Percentiles rank a stretch among this genome's conserved stretches.
These are phyloP conservation scores for Hibiscus syriacus DNA, from an alignment of 345 rosid genomes.

Conservation along the genomic window DNA sequence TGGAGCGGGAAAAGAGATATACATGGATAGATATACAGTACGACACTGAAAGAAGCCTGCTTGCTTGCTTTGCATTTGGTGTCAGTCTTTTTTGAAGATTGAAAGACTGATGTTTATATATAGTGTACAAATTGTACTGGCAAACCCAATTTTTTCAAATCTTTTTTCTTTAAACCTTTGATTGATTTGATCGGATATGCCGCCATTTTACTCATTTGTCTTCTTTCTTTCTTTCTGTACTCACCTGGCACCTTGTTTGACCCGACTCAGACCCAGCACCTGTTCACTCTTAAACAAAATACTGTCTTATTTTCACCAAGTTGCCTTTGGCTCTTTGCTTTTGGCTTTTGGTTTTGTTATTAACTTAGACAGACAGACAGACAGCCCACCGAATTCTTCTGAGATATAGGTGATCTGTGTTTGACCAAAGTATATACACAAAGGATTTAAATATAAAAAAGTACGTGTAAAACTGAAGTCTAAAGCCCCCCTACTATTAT, in stretches of 20 bases:
- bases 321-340: conserved; percentile 29
- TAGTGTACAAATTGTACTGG: neutral
- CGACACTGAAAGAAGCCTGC: too few relatives aligned
- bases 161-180: conserved; percentile 22
- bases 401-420: conserved; percentile 17
- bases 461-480: too few relatives aligned
- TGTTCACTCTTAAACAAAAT: conserved; percentile 1
- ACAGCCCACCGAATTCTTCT: neutral
- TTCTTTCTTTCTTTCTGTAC: too few relatives aligned
- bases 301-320: conserved; percentile 13
- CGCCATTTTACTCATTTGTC: conserved; percentile 91
- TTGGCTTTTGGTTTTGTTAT: too few relatives aligned
- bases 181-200: too few relatives aligned
- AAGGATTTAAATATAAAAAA: neutral
- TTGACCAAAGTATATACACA: conserved; percentile 26
- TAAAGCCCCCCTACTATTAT: conserved; percentile 3
- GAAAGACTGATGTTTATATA: conserved; percentile 14
- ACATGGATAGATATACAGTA: too few relatives aligned
- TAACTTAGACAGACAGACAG: neutral
- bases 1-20: too few relatives aligned
- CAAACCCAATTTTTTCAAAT: neutral
- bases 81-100: conserved; percentile 34
- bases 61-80: too few relatives aligned
- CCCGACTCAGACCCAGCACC: conserved; percentile 29
- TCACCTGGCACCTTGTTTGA: conserved; percentile 23